Conservation (phyloP, 2,329 filamentous ascomycete genomes). For the Calonectria montana region DNA sequence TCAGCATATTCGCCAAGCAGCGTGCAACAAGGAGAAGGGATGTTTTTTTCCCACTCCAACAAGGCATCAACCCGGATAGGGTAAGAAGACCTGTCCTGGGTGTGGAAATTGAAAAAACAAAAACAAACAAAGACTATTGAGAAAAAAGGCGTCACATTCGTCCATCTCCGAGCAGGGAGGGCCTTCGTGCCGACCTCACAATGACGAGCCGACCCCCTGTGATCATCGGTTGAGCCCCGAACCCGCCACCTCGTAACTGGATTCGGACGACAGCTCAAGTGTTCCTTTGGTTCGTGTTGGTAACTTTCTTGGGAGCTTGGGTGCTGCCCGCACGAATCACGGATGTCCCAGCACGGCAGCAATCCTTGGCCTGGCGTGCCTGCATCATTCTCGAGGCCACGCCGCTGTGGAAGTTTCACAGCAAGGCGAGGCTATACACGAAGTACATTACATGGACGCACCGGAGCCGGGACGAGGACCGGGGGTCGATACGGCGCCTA, state of each 20-base stretch:
- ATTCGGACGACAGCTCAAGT: constrained; percentile 14
- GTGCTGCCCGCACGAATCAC: constrained; percentile 25
- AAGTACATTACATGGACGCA: constrained; percentile 4
- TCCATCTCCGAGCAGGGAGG: constrained; percentile 27
- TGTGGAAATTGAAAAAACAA: constrained; percentile 25
- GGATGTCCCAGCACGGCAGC: constrained; percentile 34
- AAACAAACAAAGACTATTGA: constrained; percentile 13
- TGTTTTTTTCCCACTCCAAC: constrained; percentile 13
- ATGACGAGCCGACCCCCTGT: constrained; percentile 18
- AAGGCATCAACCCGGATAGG: constrained; percentile 23
- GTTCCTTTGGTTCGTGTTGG: constrained; percentile 23
- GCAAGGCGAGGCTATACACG: constrained; percentile 21
- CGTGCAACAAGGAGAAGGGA: constrained; percentile 25
- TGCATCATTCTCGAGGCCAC: constrained; percentile 29
- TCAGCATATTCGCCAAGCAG: constrained; percentile 29
- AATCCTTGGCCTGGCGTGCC: constrained; percentile 26
- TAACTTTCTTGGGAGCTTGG: constrained; percentile 25
- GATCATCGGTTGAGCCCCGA: constrained; percentile 25
- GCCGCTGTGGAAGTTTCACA: constrained; percentile 34
- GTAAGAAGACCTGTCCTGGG: constrained; percentile 16
- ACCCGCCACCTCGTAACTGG: constrained; percentile 39
- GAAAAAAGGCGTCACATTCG: constrained; percentile 25
- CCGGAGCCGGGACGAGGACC: constrained; percentile 4
- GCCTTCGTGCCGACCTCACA: constrained; percentile 19
- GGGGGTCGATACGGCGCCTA: not conserved